These are phyloP conservation scores for Lactarius quietus DNA, from an alignment of 768 basidiomycete species.

Conservation along the genomic window DNA sequence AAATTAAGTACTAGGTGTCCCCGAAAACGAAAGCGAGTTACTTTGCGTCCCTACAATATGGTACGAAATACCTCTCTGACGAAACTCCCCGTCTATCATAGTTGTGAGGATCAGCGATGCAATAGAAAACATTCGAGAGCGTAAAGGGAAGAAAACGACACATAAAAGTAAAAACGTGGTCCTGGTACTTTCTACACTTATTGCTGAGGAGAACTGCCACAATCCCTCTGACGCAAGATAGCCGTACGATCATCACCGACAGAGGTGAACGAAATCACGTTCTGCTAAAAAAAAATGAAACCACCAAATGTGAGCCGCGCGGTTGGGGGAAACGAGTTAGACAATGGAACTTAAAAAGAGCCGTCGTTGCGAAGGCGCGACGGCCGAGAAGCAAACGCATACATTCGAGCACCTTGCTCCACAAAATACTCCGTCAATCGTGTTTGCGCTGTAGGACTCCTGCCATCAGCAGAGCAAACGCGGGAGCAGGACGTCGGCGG, in stretches of 20 bases:
- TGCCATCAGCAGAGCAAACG: constrained; percentile 17
- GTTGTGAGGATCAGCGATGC: constrained; percentile 17
- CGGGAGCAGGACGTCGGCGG: constrained; percentile 13
- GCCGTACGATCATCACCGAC: constrained; percentile 4
- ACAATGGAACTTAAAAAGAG: constrained; percentile 26
- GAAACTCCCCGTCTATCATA: constrained; percentile 22
- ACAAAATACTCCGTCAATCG: constrained; percentile 56
- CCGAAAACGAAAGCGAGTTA: constrained; percentile 11
- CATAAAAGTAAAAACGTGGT: constrained; percentile 2
- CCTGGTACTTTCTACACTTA: constrained; percentile 3
- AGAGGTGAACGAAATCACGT: constrained; percentile 11
- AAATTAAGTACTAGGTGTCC: constrained; percentile 21
- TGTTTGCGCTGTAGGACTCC: constrained; percentile 40
- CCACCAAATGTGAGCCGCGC: constrained; percentile 15
- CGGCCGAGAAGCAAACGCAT: constrained; percentile 43
- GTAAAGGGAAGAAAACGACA: constrained; percentile 9
- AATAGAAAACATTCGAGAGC: constrained; percentile 11
- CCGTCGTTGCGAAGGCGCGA: constrained; percentile 22
- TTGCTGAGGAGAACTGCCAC: neutral
- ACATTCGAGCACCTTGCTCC: constrained; percentile 55
- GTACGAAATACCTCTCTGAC: constrained; percentile 12
- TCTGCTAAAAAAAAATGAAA: constrained; percentile 19
- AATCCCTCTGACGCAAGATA: neutral
- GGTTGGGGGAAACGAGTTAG: constrained; percentile 2
- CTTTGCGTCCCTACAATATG: constrained; percentile 21